A percentile compares a stretch with the other conserved stretches of the same genome.
Evolutionary conservation across 2,329 filamentous ascomycete genomes (phyloP).

Genomic region (Xylaria sp.): DNA sequence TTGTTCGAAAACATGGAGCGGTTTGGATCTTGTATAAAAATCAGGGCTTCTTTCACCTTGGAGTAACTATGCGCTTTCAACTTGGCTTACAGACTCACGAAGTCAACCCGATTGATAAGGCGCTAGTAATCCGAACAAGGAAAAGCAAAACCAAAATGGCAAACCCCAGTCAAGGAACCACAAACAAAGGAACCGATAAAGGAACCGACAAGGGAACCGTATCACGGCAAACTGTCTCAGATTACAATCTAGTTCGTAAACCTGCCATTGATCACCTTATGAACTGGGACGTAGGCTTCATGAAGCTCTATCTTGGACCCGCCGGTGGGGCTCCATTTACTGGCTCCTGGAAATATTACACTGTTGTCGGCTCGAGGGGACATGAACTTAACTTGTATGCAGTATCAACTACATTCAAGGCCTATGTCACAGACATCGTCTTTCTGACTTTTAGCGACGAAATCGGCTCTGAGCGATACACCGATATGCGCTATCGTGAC

Average conservation of each 20-base stretch:
- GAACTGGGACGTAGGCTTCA: neutral
- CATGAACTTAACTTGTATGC: slow-evolving; percentile 1
- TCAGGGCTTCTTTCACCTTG: neutral
- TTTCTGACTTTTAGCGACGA: slow-evolving; percentile 3
- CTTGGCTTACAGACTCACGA: neutral
- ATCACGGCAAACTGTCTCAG: neutral
- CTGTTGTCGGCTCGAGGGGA: neutral
- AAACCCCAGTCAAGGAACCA: neutral
- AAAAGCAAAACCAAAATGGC: slow-evolving; percentile 1
- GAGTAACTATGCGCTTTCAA: neutral
- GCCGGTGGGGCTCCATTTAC: neutral
- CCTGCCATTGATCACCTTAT: too few species aligned
- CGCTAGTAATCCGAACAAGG: neutral
- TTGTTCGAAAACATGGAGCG: neutral
- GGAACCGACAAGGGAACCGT: neutral
- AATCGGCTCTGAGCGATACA: slow-evolving; percentile 1
- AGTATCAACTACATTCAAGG: slow-evolving; percentile 16
- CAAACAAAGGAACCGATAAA: too few species aligned
- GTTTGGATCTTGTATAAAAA: neutral
- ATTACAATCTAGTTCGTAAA: slow-evolving; percentile 18
- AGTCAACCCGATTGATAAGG: neutral
- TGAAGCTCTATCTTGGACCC: slow-evolving; percentile 14
- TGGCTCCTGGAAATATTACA: neutral
- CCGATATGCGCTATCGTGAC: slow-evolving; percentile 33
- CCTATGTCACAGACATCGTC: slow-evolving; percentile 27